Evolutionary conservation across 176 grass and related monocot species (phyloP).

Genomic region (Neostapfia colusana): DNA sequence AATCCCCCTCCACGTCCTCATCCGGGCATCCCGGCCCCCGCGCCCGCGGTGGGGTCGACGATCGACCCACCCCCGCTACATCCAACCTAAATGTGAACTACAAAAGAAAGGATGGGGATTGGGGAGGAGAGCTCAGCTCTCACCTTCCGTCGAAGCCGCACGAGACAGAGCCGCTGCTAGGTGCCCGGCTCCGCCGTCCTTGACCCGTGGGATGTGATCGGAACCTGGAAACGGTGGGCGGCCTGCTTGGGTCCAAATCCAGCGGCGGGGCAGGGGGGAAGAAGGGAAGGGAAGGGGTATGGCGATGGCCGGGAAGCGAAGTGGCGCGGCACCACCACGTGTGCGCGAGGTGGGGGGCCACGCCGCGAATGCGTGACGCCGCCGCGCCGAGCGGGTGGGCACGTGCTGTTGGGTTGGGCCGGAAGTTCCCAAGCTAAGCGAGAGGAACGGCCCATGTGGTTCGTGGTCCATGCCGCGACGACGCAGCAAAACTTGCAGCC

Average conservation of each 20-base stretch:
- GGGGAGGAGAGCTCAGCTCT: neutral
- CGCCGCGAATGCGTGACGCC: neutral
- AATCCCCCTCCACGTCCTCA: too few relatives aligned
- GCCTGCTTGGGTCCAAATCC: constrained; percentile 14
- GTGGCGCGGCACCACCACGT: neutral
- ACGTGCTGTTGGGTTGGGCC: neutral
- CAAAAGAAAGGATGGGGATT: neutral
- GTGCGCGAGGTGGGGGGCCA: neutral
- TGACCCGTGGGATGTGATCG: neutral
- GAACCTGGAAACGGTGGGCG: constrained; percentile 26
- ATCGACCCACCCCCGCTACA: neutral
- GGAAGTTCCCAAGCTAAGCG: too few relatives aligned
- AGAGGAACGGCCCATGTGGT: too few relatives aligned
- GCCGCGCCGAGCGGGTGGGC: neutral
- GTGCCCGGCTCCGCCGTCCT: neutral
- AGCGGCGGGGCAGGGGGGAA: neutral
- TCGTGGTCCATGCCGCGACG: too few relatives aligned
- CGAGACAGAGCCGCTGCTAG: too few relatives aligned
- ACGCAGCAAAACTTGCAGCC: too few relatives aligned
- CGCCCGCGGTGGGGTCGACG: neutral
- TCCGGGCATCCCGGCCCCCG: neutral
- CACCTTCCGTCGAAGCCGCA: neutral
- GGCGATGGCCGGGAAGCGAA: neutral
- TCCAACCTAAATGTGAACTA: neutral
- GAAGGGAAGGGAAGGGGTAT: neutral